These are phyloP conservation scores for Trichoderma semiorbis DNA, from an alignment of 2,329 filamentous ascomycete species.

Conservation along the genomic window DNA sequence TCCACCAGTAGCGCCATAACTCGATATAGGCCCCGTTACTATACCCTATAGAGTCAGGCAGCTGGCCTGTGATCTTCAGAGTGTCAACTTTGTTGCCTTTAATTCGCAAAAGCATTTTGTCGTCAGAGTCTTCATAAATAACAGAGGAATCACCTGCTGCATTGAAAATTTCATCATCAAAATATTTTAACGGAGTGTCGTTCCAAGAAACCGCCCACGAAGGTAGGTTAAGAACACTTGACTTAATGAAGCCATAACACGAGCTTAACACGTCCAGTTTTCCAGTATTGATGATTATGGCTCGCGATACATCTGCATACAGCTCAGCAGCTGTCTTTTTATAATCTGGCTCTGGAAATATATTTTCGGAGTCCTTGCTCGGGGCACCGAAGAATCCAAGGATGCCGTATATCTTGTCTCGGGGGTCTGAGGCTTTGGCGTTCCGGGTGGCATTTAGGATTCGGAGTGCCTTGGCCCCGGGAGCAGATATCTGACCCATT, in stretches of 20 bases:
- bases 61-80: background rate
- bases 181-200: conserved; percentile 8
- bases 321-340: background rate
- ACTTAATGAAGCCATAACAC: conserved; percentile 1
- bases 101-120: background rate
- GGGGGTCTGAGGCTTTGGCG: background rate
- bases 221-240: background rate
- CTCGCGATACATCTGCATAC: conserved; percentile 4
- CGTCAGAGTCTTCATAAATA: background rate
- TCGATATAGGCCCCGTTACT: background rate
- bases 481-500: background rate
- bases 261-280: conserved; percentile 2
- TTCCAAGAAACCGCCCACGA: conserved; percentile 6
- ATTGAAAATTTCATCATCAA: background rate
- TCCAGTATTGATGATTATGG: background rate
- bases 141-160: background rate
- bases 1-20: conserved; percentile 10
- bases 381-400: conserved; percentile 2
- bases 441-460: conserved; percentile 2
- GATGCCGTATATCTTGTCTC: conserved; percentile 14
- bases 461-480: background rate
- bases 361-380: background rate
- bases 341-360: conserved; percentile 4
- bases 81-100: conserved; percentile 4
- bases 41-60: background rate